phyloP scores from a whole-genome alignment of 257 asterid genomes.

The Jacaranda copaia region DNA sequence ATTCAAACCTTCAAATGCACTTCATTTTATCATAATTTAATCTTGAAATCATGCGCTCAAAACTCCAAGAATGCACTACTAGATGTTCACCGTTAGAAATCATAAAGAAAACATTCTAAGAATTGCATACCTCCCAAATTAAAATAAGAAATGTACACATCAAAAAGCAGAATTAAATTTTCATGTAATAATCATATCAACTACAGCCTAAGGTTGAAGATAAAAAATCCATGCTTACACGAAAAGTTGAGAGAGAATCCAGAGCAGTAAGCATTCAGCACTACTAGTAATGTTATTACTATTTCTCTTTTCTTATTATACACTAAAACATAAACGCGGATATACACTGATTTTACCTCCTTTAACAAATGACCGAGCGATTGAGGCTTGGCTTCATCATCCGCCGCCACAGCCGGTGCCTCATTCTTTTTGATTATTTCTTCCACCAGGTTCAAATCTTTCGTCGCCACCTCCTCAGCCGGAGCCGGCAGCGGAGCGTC shows the following conservation, averaged over 20 bases:
- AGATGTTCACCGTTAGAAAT: too few relatives aligned
- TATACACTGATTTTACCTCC: constrained; percentile 46
- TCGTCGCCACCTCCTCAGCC: constrained; percentile 41
- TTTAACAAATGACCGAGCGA: constrained; percentile 58
- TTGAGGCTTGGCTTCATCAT: constrained; percentile 44
- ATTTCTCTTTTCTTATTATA: not conserved
- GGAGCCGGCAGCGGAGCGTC: constrained; percentile 44
- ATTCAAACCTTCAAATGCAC: not conserved
- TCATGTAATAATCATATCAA: not conserved
- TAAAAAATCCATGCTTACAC: not conserved
- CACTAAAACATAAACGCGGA: constrained; percentile 11
- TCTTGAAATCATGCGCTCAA: not conserved
- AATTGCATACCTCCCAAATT: not conserved
- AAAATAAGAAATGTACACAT: not conserved
- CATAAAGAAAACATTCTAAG: too few relatives aligned
- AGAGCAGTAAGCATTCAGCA: not conserved
- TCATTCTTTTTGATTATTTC: constrained; percentile 34
- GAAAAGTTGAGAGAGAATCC: not conserved
- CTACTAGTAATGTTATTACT: not conserved
- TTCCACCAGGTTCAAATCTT: constrained; percentile 40
- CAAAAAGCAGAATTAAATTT: not conserved
- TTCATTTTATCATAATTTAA: not conserved
- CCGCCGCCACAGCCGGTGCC: constrained; percentile 36
- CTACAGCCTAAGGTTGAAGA: not conserved
- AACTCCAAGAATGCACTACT: not conserved